Evolutionary conservation across 208 protist species (phyloP).

Genomic region (Wallacemonas sp.): DNA sequence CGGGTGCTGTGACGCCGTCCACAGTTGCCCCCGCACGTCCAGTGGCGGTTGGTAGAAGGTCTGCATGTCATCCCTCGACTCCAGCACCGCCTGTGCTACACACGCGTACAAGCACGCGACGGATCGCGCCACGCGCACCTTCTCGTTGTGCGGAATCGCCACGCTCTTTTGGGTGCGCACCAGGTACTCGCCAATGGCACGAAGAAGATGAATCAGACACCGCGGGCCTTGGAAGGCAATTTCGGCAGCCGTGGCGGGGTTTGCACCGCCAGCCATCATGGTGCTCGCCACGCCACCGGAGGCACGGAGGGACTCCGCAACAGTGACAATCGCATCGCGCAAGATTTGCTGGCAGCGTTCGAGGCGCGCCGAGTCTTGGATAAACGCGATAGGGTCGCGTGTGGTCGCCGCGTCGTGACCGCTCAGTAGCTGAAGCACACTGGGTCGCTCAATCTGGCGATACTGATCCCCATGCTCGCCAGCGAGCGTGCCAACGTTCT

Average conservation of each 20-base stretch:
- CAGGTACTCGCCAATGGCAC: slow-evolving; percentile 36
- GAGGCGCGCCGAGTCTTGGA: slow-evolving; percentile 32
- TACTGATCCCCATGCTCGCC: slow-evolving; percentile 3
- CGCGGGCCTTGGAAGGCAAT: slow-evolving; percentile 60
- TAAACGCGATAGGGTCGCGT: slow-evolving; percentile 20
- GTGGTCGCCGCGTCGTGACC: neutral
- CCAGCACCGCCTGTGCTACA: slow-evolving; percentile 53
- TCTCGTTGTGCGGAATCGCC: slow-evolving; percentile 43
- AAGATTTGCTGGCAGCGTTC: slow-evolving; percentile 66
- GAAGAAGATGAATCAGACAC: slow-evolving; percentile 40
- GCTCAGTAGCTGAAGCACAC: neutral
- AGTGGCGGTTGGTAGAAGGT: slow-evolving; percentile 34
- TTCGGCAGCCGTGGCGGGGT: slow-evolving; percentile 53
- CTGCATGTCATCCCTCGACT: slow-evolving; percentile 60
- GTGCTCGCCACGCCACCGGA: neutral
- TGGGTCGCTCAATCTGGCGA: neutral
- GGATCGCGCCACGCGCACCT: slow-evolving; percentile 58
- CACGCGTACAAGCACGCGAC: slow-evolving; percentile 60
- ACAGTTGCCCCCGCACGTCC: slow-evolving; percentile 30
- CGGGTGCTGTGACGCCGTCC: slow-evolving; percentile 52
- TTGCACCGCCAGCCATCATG: neutral
- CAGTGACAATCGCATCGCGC: slow-evolving; percentile 43
- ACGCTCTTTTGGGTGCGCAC: slow-evolving; percentile 42
- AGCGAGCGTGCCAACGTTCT: slow-evolving; percentile 61
- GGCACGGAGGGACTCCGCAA: slow-evolving; percentile 44